These are phyloP conservation scores for Aquilaria yunnanensis DNA, from an alignment of 345 rosid species.

Conservation along the genomic window DNA sequence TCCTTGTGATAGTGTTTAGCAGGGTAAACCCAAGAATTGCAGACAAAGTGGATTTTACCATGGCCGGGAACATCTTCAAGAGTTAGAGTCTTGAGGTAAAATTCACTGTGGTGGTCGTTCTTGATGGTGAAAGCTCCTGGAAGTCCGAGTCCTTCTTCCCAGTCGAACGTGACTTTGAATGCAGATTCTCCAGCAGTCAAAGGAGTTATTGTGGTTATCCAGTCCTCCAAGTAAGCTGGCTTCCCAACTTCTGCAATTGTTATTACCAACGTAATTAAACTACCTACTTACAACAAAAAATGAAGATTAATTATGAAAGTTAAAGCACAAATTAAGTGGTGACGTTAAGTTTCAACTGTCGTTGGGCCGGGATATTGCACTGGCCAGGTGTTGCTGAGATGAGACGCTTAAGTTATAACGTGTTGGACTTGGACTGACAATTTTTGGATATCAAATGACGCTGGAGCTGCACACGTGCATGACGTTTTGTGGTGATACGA, in stretches of 20 bases:
- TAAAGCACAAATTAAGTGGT: too few relatives aligned
- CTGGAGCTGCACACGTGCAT: too few relatives aligned
- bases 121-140: conserved; percentile 65
- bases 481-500: too few relatives aligned
- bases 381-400: too few relatives aligned
- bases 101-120: conserved; percentile 59
- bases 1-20: conserved; percentile 33
- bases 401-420: too few relatives aligned
- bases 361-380: not conserved
- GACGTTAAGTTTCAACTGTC: too few relatives aligned
- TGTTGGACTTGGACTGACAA: too few relatives aligned
- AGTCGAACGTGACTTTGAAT: conserved; percentile 45
- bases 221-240: conserved; percentile 48
- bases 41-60: conserved; percentile 58
- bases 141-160: conserved; percentile 45
- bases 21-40: conserved; percentile 93
- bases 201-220: conserved; percentile 26
- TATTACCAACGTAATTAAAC: conserved; percentile 7
- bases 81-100: conserved; percentile 60
- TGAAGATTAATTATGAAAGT: too few relatives aligned
- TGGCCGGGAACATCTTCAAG: conserved; percentile 71
- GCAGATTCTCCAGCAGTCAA: conserved; percentile 43
- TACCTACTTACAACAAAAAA: conserved; percentile 10
- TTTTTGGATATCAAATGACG: too few relatives aligned
- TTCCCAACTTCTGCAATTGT: conserved; percentile 47